Conservation (phyloP, 2,329 filamentous ascomycete species). For the Aspergillus thermomutatus region DNA sequence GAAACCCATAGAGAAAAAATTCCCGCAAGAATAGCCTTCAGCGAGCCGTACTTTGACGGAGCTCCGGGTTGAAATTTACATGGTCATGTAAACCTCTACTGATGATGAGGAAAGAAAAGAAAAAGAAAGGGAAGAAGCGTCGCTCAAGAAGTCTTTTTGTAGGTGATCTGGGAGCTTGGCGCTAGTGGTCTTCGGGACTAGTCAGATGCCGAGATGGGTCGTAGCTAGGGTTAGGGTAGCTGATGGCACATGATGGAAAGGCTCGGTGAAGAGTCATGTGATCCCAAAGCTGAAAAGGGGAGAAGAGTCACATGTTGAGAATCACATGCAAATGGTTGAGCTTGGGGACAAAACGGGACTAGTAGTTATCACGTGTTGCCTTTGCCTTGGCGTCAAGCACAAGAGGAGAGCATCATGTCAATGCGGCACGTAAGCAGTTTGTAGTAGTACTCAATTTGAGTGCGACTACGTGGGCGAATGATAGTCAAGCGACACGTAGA, state of each 20-base stretch:
- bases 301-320: conserved; percentile 13
- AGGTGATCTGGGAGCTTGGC: conserved; percentile 8
- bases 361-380: not conserved
- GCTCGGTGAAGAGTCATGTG: not conserved
- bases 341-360: not conserved
- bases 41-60: conserved; percentile 47
- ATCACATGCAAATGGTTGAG: conserved; percentile 17
- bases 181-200: conserved; percentile 25
- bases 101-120: conserved; percentile 45
- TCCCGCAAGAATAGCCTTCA: conserved; percentile 47
- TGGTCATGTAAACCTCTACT: conserved; percentile 51
- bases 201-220: conserved; percentile 6
- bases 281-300: no score
- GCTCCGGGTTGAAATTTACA: conserved; percentile 48
- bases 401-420: not conserved
- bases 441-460: no score
- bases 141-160: conserved; percentile 26
- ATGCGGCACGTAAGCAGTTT: no score
- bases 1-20: conserved; percentile 43
- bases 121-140: conserved; percentile 27
- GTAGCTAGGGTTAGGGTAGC: conserved; percentile 16
- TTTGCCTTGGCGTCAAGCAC: not conserved
- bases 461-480: no score
- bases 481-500: not conserved
- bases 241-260: not conserved